Base-by-base conservation (phyloP, 1,284 basidiomycete genomes). In the Paramarasmius palmivorus region DNA sequence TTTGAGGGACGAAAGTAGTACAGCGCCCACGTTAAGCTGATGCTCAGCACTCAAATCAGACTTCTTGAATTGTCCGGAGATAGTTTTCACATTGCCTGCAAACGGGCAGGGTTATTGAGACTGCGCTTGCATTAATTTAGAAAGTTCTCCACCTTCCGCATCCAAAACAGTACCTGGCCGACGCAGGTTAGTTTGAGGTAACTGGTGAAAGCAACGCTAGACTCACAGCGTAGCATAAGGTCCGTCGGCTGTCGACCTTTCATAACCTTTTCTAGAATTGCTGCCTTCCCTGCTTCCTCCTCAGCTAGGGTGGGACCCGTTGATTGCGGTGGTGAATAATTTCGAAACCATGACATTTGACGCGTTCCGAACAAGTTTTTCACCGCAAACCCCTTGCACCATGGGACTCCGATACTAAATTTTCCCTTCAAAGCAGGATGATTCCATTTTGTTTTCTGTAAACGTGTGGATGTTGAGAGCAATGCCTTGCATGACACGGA, bases 21-120 rank as follows among this genome's bases (percentile, higher is more conserved):
- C 15, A 23, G 25, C 44, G 32, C 85, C 65, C 78, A 96, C 91
- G 75, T 95, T 90, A 53, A 98, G 73, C 61, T 88, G 84, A 70
- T 98, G 92, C 66, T 95, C 91, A 39, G 82, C 74, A 70, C 93
- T 95, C 49, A 99, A 78, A 63, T 95, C 92, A 40, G 89, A 86
- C 70, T 92, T 93, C 64, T 89, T 92, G 72, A 96, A 95, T 63
- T 90, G 86, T 20, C 94, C 93, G 38, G 92, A 94, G 53, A 94
- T 93, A 26, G 87, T 92, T 68, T 90, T 91, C 61, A 97, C 92
- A 63, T 88, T 87, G 42, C 91, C 91, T 90, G 63, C 19, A 58
- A 48, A 61, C 51, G 54, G 55, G 60, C 55, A 54, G 57, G 56
- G 60, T 57, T 42, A 56, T 50, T 32, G 40, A 26, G 26, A 45